Percentiles rank a stretch among this genome's conserved stretches.
phyloP scores from a whole-genome alignment of 208 protist species.

The Trypanosoma lewisi region DNA sequence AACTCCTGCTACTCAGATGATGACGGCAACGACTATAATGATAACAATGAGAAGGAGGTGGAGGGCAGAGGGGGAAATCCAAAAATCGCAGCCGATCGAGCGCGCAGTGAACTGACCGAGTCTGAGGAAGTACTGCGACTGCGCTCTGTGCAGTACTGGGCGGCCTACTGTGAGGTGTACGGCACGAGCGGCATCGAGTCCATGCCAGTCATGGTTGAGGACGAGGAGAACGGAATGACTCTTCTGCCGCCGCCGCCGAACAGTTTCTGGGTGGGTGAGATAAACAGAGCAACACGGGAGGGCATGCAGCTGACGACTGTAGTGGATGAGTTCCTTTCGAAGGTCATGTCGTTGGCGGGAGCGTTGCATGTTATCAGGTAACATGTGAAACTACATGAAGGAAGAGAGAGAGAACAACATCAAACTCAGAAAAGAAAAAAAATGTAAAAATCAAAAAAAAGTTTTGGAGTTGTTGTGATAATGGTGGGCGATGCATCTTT shows the following conservation, averaged over 20 bases:
- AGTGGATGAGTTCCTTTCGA: constrained; percentile 46
- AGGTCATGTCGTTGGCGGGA: constrained; percentile 41
- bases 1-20: constrained; percentile 46
- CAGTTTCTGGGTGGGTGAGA: constrained; percentile 44
- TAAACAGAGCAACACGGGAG: constrained; percentile 38
- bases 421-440: constrained; percentile 4
- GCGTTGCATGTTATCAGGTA: constrained; percentile 49
- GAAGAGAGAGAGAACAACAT: neutral
- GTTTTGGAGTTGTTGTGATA: no score
- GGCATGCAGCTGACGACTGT: constrained; percentile 47
- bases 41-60: no score
- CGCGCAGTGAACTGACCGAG: constrained; percentile 17
- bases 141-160: constrained; percentile 61
- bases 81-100: constrained; percentile 1
- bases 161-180: constrained; percentile 76
- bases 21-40: constrained; percentile 16
- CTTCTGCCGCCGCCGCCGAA: constrained; percentile 54
- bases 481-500: no score
- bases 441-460: neutral
- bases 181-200: constrained; percentile 52
- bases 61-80: neutral
- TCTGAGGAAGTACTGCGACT: constrained; percentile 39
- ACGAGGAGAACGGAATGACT: constrained; percentile 34
- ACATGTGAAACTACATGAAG: neutral
- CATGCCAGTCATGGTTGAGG: constrained; percentile 55